These are phyloP conservation scores for Casuarina glauca DNA, from an alignment of 306 rosid genomes.

Conservation along the genomic window DNA sequence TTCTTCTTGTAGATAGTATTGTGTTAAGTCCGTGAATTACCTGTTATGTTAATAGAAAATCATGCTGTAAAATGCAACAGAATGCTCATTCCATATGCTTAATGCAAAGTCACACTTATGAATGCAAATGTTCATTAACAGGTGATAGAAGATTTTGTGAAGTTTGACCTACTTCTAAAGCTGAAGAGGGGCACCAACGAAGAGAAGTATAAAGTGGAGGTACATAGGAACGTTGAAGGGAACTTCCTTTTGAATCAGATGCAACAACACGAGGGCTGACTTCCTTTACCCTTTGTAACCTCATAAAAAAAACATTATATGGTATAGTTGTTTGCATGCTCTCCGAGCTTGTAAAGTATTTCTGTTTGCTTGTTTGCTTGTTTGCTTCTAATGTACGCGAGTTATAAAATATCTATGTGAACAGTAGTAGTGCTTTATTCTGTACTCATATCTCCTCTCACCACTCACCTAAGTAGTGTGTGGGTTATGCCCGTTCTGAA, in stretches of 20 bases:
- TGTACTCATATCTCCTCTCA: neutral
- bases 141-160: conserved; percentile 59
- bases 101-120: neutral
- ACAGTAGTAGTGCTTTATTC: neutral
- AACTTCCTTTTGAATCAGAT: conserved; percentile 58
- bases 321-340: neutral
- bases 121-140: conserved; percentile 28
- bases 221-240: conserved; percentile 68
- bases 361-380: neutral
- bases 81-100: neutral
- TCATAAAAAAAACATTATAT: neutral
- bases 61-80: neutral
- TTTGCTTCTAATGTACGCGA: neutral
- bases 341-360: neutral
- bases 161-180: conserved; percentile 57
- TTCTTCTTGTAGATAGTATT: neutral
- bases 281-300: neutral
- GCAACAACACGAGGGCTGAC: conserved; percentile 47
- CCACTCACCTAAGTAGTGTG: neutral
- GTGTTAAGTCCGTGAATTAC: neutral
- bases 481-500: no score
- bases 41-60: neutral
- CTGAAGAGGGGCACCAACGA: conserved; percentile 61
- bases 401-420: neutral
- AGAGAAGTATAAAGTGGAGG: conserved; percentile 62